Base-by-base conservation (phyloP, 2,329 filamentous ascomycete genomes). In the Metarhizium album region DNA sequence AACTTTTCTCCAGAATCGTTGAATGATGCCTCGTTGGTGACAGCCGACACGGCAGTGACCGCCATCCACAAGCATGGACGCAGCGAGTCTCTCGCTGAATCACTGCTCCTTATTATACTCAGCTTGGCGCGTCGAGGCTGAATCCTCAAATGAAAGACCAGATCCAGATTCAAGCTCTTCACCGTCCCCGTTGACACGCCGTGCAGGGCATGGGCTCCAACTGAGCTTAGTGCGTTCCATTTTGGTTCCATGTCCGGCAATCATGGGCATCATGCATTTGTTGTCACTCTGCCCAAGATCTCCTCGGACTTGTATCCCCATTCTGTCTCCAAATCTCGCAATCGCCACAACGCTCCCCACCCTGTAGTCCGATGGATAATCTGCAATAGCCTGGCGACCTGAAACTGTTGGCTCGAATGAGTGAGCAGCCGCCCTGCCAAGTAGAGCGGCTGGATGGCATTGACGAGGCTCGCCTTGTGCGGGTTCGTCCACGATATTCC, bases 381-480 rank as follows among this genome's bases (percentile, higher is more conserved):
- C 11, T 66, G 67, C 18, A 76, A 68, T 2, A 72, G 57, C 8
- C 67, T 60, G 0, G 63, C 60, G 5, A 71, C 60, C 23, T 63
- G 57, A 2, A 63, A 56, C 8, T 64, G 66, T 48, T 71, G 64
- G 22, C 57, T 57, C 1, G 62, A 64, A 54, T 77, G 74, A 4
- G 70, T 76, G 33, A 78, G 65, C 0, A 76, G 54, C 16, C 67
- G 68, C 0, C 74, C 75, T 0, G 75, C 75, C 18, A 78, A 63
- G 61, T 71, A 77, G 0, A 78, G 63, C 0, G 74, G 74, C 49
- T 77, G 74, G 4, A 77, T 74, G 9, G 74, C 72, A 52, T 78
- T 77, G 33, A 74, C 76, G 45, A 76, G 55, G 47, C 71, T 75
- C 1, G 48, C 48, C 33, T 46, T 50, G 42, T 46, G 48, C 22